Evolutionary conservation across 176 grass and related monocot genomes (phyloP).

Genomic region (Carex littledalei): DNA sequence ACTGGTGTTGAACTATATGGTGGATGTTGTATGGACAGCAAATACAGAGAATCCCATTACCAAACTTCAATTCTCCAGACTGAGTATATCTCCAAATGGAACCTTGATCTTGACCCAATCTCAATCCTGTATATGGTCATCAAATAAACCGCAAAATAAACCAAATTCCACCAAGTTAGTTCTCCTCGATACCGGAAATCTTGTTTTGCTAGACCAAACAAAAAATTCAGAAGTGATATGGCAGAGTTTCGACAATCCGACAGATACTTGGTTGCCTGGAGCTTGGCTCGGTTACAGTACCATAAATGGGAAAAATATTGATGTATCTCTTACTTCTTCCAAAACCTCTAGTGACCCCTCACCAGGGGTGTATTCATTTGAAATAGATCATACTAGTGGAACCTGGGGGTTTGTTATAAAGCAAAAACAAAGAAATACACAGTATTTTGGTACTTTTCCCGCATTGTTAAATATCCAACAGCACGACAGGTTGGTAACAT

Average conservation of each 20-base stretch:
- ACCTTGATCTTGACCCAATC: slow-evolving; percentile 17
- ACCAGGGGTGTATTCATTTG: neutral
- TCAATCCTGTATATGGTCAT: slow-evolving; percentile 26
- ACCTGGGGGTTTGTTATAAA: neutral
- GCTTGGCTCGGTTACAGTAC: slow-evolving; percentile 23
- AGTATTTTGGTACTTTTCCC: neutral
- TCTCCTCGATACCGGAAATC: slow-evolving; percentile 30
- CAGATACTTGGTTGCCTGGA: slow-evolving; percentile 28
- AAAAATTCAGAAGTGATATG: slow-evolving; percentile 12
- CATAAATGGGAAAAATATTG: neutral
- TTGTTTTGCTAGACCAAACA: slow-evolving; percentile 14
- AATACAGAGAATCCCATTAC: slow-evolving; percentile 23
- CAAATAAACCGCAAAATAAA: neutral
- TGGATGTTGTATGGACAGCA: slow-evolving; percentile 2
- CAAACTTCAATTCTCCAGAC: neutral
- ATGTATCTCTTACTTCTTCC: neutral
- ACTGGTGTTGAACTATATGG: neutral
- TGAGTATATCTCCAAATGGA: slow-evolving; percentile 7
- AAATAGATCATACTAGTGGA: neutral
- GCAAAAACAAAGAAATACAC: neutral
- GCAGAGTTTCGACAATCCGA: slow-evolving; percentile 44
- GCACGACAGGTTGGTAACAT: neutral
- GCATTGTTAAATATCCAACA: neutral
- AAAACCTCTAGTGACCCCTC: neutral
- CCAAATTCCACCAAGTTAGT: neutral